Conservation (phyloP, 768 basidiomycete species). For the Mycena filopes region DNA sequence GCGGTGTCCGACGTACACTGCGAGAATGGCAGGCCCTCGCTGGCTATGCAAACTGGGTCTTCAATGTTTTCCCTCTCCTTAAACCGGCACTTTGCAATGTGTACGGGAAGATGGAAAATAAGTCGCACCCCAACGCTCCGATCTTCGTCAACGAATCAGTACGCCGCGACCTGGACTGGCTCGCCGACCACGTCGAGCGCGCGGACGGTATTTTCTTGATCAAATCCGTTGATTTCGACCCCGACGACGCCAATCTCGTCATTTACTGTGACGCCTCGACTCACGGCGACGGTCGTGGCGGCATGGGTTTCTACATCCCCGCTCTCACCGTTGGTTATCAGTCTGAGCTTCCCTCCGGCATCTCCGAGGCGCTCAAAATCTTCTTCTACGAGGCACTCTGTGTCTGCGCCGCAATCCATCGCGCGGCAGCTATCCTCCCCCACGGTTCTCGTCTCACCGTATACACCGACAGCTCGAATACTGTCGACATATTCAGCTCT, state of each 20-base stretch:
- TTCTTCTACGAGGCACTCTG: slow-evolving; percentile 42
- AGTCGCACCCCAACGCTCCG: too few relatives aligned
- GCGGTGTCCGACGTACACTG: neutral
- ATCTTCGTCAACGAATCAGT: too few relatives aligned
- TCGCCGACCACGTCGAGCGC: too few relatives aligned
- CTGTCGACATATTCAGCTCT: slow-evolving; percentile 42
- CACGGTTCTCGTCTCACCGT: too few relatives aligned
- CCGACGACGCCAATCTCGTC: too few relatives aligned
- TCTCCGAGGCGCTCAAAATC: slow-evolving; percentile 23
- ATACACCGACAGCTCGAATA: slow-evolving; percentile 41
- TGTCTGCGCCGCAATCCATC: slow-evolving; percentile 34
- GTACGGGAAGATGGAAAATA: too few relatives aligned
- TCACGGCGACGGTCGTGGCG: slow-evolving; percentile 19
- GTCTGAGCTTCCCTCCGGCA: neutral
- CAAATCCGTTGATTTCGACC: too few relatives aligned
- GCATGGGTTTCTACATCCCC: neutral
- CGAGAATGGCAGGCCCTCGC: slow-evolving; percentile 34
- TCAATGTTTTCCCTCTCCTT: slow-evolving; percentile 45
- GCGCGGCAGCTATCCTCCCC: neutral
- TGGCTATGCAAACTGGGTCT: slow-evolving; percentile 46
- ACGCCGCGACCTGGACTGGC: too few relatives aligned
- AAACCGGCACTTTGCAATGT: slow-evolving; percentile 37
- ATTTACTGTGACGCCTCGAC: neutral
- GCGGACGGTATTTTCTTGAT: too few relatives aligned
- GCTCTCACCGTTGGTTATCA: neutral